Conservation (phyloP, 306 rosid species). For the Corylus avellana region DNA sequence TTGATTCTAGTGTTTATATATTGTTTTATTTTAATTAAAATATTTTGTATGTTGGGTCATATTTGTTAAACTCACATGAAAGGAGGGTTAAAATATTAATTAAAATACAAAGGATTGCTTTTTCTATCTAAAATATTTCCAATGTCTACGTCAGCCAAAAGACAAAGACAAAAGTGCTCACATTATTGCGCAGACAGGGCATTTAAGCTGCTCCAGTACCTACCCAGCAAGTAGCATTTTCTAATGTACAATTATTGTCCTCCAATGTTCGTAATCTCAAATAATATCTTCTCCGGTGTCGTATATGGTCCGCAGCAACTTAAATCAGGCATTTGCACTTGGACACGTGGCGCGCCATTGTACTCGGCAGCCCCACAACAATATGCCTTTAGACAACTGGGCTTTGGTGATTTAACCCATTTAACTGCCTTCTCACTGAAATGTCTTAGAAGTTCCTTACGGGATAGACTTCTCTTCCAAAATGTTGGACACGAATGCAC, state of each 20-base stretch:
- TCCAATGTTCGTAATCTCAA: not conserved
- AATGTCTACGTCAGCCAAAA: no score
- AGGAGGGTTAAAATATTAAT: no score
- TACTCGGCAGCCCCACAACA: not conserved
- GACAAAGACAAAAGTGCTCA: no score
- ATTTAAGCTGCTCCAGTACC: no score
- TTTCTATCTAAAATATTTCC: no score
- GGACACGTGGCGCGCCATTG: not conserved
- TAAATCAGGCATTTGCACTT: not conserved
- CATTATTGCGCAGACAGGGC: no score
- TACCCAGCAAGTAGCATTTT: no score
- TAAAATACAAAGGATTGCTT: no score
- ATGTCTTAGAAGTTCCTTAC: not conserved
- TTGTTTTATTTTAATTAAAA: no score
- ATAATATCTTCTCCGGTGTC: not conserved
- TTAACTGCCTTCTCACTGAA: constrained; percentile 7
- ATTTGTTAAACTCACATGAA: no score
- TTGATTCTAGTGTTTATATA: no score
- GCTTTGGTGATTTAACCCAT: constrained; percentile 5
- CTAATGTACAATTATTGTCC: not conserved
- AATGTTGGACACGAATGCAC: constrained; percentile 14
- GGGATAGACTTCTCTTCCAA: not conserved
- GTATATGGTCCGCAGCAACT: not conserved
- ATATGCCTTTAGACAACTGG: not conserved
- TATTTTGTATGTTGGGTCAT: no score